Evolutionary conservation across 805 yeast genomes (phyloP), one percentile per base, ranked within the genome.

Genomic region (Scheffersomyces stipitis): DNA sequence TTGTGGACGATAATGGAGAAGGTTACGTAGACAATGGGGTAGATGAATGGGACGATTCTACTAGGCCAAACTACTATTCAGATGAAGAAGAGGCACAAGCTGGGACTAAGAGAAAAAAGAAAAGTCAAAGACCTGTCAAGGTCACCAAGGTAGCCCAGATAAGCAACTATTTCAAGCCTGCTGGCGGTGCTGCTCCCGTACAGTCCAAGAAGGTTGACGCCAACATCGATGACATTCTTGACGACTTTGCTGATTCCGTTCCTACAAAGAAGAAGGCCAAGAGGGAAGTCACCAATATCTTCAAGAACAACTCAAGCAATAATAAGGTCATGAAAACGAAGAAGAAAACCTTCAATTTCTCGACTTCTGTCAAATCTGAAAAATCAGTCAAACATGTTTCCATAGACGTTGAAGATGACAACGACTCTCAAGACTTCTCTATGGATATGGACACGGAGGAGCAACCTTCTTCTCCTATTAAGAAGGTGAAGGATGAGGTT

Each of bases 1-100:
- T 91, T 26, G 95, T 88, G 2, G 96, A 89, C 57, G 98, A 91
- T 58, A 81, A 85, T 48, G 96, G 96, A 20, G 84, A 83, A 46
- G 98, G 97, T 0, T 91, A 91, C 54, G 90, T 88, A 1, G 98
- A 93, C 51, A 85, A 85, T 29, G 99, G 99, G 40, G 86, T 75
- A 5, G 95, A 91, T 51, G 96, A 88, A 41, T 88, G 95, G 90
- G 95, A 81, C 41, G 72, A 68, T 27, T 60, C 69, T 23, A 56
- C 69, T 37, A 66, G 70, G 36, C 76, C 73, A 29, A 64, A 70
- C 35, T 76, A 75, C 50, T 74, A 73, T 42, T 75, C 79, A n/a
- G 83, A 78, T 28, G 84, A 76, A 23, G 79, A 73, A 15, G 71
- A 58, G 3, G 56, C 58, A 4, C 63, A 54, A 12, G 58, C 44